Evolutionary conservation across 2,329 filamentous ascomycete genomes (phyloP), one percentile per base, ranked within the genome.

Genomic region (Neonectria magnoliae): DNA sequence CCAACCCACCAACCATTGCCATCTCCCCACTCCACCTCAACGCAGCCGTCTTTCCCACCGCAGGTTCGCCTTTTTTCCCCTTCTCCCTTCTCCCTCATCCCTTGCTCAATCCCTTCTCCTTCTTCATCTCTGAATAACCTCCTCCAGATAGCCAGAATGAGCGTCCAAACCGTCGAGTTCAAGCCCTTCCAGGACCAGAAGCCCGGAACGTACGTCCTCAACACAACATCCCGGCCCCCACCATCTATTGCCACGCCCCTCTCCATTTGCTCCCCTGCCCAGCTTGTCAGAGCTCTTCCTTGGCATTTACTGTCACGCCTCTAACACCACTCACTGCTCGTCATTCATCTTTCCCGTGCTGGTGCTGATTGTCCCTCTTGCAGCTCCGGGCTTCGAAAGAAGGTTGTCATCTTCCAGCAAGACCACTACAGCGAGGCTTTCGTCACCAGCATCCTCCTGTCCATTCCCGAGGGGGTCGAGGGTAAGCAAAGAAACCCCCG

Each of bases 301-400:
- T 42, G 56, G 42, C 42, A 31, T 53, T 18, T 14, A n/a, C 31
- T 50, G 9, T n/a, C 25, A 50, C 25, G 9, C 16, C 11, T 8
- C 16, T 5, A 10, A 27, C 16, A 11, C 1, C 16, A 14, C 16
- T 33, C 27, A 33, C 29, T 33, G n/a, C 47, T 22, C 27, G 13
- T 51, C 6, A 20, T 14, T 33, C 27, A n/a, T 7, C 5, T 18
- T 5, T 42, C 9, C 38, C n/a, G 38, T 18, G 38, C n/a, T 33
- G n/a, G 10, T 20, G 48, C 48, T 51, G n/a, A 51, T 18, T 14
- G 18, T 33, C 4, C 29, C 10, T 41, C 56, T 20, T 67, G 62
- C 76, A 98, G 95, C 73, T 99, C 96, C 72, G 96, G 96, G 81
- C 93, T 99, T 81, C 94, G 96, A 71, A 99, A 99, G 85, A 98